A percentile compares a stretch with the other conserved stretches of the same genome.
phyloP scores from a whole-genome alignment of 2,329 filamentous ascomycete species.

The Fusarium sp. region DNA sequence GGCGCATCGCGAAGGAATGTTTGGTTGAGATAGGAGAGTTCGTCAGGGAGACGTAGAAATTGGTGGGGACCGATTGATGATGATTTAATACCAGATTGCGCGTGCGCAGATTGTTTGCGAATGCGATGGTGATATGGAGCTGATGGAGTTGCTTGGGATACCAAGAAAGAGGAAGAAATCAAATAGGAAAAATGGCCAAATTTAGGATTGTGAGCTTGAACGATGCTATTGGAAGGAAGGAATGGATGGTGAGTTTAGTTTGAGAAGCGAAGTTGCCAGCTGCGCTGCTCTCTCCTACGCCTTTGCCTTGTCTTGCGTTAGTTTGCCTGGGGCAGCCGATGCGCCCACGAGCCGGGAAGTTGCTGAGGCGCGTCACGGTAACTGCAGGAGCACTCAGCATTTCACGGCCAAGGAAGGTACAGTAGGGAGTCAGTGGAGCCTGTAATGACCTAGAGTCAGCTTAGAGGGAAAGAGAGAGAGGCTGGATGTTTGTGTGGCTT shows the following conservation, averaged over 20 bases:
- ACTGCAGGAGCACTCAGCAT: conserved; percentile 27
- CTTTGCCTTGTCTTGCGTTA: conserved; percentile 35
- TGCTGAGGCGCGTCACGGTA: conserved; percentile 45
- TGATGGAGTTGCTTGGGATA: conserved; percentile 8
- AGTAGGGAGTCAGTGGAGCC: conserved; percentile 16
- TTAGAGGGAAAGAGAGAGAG: neutral
- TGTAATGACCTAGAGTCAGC: neutral
- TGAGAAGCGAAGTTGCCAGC: conserved; percentile 40
- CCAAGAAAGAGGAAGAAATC: conserved; percentile 2
- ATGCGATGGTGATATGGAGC: conserved; percentile 31
- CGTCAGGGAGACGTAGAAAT: conserved; percentile 27
- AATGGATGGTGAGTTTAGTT: conserved; percentile 22
- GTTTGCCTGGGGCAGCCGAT: conserved; percentile 36
- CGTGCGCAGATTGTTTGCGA: conserved; percentile 26
- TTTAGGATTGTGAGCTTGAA: conserved; percentile 10
- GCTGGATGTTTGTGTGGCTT: conserved; percentile 29
- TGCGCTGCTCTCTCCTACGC: conserved; percentile 25
- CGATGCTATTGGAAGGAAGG: conserved; percentile 25
- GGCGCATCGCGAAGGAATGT: conserved; percentile 38
- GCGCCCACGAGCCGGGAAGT: conserved; percentile 38
- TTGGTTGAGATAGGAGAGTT: conserved; percentile 17
- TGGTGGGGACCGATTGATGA: conserved; percentile 17
- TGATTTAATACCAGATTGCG: conserved; percentile 27
- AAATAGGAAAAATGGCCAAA: neutral
- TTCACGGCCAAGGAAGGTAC: conserved; percentile 20